These are phyloP conservation scores for Aurantiochytrium sp. DNA, from an alignment of 108 stramenopile species.

Conservation along the genomic window DNA sequence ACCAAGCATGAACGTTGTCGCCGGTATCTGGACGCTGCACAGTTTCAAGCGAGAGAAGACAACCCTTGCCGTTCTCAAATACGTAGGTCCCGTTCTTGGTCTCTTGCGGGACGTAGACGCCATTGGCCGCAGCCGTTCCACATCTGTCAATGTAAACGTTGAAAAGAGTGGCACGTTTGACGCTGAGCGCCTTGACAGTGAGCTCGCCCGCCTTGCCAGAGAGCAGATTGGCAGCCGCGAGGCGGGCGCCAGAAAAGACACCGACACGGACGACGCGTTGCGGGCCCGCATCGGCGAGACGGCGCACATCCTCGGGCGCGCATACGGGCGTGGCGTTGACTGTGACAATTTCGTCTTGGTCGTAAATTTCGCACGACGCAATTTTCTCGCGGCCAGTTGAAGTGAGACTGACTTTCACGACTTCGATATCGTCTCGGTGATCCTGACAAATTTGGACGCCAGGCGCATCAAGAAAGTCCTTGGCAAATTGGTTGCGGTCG, in stretches of 20 bases:
- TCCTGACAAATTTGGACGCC: not conserved
- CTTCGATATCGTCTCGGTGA: not conserved
- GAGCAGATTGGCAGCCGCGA: not conserved
- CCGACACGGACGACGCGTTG: not conserved
- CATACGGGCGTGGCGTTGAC: not conserved
- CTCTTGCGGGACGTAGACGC: conserved; percentile 5
- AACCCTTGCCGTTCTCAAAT: not conserved
- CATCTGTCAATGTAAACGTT: not conserved
- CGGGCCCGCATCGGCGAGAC: not conserved
- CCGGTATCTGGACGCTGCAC: not conserved
- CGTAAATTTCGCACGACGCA: not conserved
- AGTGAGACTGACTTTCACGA: not conserved
- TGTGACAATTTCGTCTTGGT: not conserved
- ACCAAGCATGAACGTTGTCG: not conserved
- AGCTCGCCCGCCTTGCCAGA: not conserved
- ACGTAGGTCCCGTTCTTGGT: not conserved
- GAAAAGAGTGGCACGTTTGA: not conserved
- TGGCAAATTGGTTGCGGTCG: not conserved
- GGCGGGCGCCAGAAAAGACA: not conserved
- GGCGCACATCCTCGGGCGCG: not conserved
- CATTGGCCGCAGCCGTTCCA: not conserved
- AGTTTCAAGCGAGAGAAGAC: not conserved
- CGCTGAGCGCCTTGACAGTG: not conserved
- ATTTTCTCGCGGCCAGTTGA: not conserved
- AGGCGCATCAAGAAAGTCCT: not conserved